A percentile compares a stretch with the other conserved stretches of the same genome.
phyloP scores from a whole-genome alignment of 805 yeast species.

The Candida suzukii region DNA sequence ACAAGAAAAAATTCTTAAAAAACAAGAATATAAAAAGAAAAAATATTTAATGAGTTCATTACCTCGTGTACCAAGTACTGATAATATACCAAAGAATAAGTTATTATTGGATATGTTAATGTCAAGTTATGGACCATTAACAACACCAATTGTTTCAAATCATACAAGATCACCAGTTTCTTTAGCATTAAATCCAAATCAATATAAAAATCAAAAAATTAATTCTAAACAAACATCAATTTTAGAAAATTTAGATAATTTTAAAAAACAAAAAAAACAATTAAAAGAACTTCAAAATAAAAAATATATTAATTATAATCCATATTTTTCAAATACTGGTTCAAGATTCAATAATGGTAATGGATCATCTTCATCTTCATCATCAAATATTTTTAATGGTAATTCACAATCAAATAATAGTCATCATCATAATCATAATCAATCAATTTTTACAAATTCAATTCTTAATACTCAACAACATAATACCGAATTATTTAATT shows the following conservation, averaged over 20 bases:
- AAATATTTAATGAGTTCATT: conserved; percentile 20
- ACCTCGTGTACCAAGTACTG: conserved; percentile 26
- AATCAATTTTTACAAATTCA: conserved; percentile 24
- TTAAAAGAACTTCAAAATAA: conserved; percentile 1
- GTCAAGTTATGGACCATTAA: conserved; percentile 21
- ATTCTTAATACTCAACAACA: conserved; percentile 27
- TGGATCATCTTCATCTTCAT: conserved; percentile 14
- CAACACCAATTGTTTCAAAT: conserved; percentile 21
- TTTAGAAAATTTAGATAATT: conserved; percentile 20
- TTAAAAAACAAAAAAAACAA: conserved; percentile 13
- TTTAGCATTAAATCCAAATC: conserved; percentile 12
- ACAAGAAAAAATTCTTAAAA: neutral
- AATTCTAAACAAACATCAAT: conserved; percentile 11
- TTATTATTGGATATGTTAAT: conserved; percentile 23
- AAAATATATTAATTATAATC: conserved; percentile 16
- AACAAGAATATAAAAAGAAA: conserved; percentile 1
- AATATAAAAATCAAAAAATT: conserved; percentile 7
- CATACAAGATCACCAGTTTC: conserved; percentile 19
- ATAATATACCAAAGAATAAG: conserved; percentile 20
- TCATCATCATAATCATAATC: conserved; percentile 17
- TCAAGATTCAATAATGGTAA: neutral
- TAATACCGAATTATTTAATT: conserved; percentile 25
- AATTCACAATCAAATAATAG: too few relatives aligned
- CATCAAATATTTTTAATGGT: conserved; percentile 22
- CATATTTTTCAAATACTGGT: conserved; percentile 19